Evolutionary conservation across 441 rosid species (phyloP), one percentile per base, ranked within the genome.

Genomic region (Erodium texanum): DNA sequence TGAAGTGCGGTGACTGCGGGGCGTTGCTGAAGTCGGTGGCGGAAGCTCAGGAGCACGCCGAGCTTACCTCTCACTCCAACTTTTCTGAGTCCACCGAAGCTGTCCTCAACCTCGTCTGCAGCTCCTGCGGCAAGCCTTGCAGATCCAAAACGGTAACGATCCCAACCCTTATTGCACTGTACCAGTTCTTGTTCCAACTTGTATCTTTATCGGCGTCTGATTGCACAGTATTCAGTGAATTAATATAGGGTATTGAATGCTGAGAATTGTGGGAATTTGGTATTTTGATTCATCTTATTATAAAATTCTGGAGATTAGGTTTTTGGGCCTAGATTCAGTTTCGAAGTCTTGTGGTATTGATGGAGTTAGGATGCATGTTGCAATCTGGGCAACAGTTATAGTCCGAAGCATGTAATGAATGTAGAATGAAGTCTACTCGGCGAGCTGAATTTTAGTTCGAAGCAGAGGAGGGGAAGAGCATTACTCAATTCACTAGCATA

Each of bases 41-140:
- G 79, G 98, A 93, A 73, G 98, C 96, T n/a, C 93, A 87, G 68
- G 96, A 89, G 70, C 98, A 93, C 56, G 97, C 97, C 15, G 98
- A 90, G 83, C 87, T 90, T 50, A 93, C 97, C 7, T 83, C 97
- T 59, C 98, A 93, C 83, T 89, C 97, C 81, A 87, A 94, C 78
- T 94, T 94, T 82, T 78, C 96, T 5, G 99, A 94, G 75, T 94
- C 99, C 50, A 89, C 97, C 65, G 99, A 94, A 73, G 91, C 96
- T 34, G 96, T 94, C 59, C 97, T 91, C 82, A 94, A 91, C 78
- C 90, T 94, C 75, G 83, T 91, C 64, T 94, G 99, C 79, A 56
- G 83, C 59, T 32, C 85, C 69, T 91, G 97, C 66, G 81, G 78
- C 74, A 94, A 94, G 73, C 97, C 99, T 38, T 91, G 99, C 81